A percentile compares a stretch with the other conserved stretches of the same genome.
Conservation (phyloP, 805 yeast species). For the Candida saitoana region DNA sequence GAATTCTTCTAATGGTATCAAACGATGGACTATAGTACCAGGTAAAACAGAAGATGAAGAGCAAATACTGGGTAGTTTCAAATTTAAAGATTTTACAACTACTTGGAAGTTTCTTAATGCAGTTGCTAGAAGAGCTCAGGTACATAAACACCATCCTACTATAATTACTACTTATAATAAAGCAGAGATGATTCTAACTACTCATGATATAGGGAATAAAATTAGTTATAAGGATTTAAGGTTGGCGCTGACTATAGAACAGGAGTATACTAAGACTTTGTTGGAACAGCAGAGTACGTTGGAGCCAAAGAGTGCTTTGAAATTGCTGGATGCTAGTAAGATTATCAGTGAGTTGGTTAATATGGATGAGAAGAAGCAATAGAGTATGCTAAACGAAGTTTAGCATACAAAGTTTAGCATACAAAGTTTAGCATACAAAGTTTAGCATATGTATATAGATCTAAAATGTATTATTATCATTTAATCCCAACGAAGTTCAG, state of each 20-base stretch:
- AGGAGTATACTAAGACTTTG: constrained; percentile 6
- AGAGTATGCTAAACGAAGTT: not conserved
- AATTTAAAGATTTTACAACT: constrained; percentile 49
- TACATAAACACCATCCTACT: constrained; percentile 67
- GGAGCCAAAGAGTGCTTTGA: constrained; percentile 1
- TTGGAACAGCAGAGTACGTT: not conserved
- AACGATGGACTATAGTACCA: constrained; percentile 2
- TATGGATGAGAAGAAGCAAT: not conserved
- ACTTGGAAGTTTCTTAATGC: constrained; percentile 66
- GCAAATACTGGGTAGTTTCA: constrained; percentile 13
- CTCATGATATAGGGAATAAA: constrained; percentile 57
- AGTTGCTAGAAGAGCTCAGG: constrained; percentile 55
- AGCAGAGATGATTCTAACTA: constrained; percentile 52
- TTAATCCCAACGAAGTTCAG: too few species aligned
- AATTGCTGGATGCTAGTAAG: constrained; percentile 1
- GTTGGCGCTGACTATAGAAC: constrained; percentile 44
- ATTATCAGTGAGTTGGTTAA: constrained; percentile 3
- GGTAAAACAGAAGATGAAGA: not conserved
- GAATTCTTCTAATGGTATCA: constrained; percentile 2
- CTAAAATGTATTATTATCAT: too few species aligned
- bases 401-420: not conserved
- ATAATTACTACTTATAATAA: constrained; percentile 59
- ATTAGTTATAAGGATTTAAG: constrained; percentile 54
- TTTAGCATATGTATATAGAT: too few species aligned
- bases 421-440: not conserved